A percentile compares a stretch with the other conserved stretches of the same genome.
Conservation (phyloP, 2,329 filamentous ascomycete genomes). For the Colletotrichum sp. region DNA sequence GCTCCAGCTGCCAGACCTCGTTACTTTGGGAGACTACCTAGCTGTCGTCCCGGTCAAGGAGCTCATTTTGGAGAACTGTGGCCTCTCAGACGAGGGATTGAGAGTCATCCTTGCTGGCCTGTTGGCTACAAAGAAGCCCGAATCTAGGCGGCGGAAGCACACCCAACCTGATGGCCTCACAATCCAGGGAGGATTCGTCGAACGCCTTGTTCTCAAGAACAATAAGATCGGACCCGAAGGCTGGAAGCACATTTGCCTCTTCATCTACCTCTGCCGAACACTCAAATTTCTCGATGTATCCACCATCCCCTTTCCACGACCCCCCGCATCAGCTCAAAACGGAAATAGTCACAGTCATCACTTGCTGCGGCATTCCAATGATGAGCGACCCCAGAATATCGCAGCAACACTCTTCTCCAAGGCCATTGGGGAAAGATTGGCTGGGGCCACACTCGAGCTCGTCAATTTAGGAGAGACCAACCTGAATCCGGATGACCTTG, state of each 20-base stretch:
- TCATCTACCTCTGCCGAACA: slow-evolving; percentile 87
- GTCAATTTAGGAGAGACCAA: slow-evolving; percentile 83
- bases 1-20: slow-evolving; percentile 81
- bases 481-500: slow-evolving; percentile 73
- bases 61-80: slow-evolving; percentile 84
- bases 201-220: slow-evolving; percentile 87
- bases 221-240: slow-evolving; percentile 88
- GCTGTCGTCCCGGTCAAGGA: slow-evolving; percentile 92
- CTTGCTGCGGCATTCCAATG: slow-evolving; percentile 33
- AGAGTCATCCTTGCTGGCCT: slow-evolving; percentile 87
- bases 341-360: slow-evolving; percentile 27
- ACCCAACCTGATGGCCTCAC: slow-evolving; percentile 41
- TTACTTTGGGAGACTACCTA: slow-evolving; percentile 91
- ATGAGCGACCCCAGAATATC: slow-evolving; percentile 41
- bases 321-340: slow-evolving; percentile 21
- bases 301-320: slow-evolving; percentile 75
- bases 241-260: slow-evolving; percentile 90
- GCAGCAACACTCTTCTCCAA: slow-evolving; percentile 64
- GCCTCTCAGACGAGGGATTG: slow-evolving; percentile 84
- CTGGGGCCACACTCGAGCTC: slow-evolving; percentile 78
- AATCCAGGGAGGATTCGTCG: slow-evolving; percentile 74
- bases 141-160: slow-evolving; percentile 55
- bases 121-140: slow-evolving; percentile 76
- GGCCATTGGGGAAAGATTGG: slow-evolving; percentile 78
- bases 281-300: slow-evolving; percentile 88